These are phyloP conservation scores for Pseudocercospora fijiensis DNA, from an alignment of 2,329 filamentous ascomycete genomes.

Conservation along the genomic window DNA sequence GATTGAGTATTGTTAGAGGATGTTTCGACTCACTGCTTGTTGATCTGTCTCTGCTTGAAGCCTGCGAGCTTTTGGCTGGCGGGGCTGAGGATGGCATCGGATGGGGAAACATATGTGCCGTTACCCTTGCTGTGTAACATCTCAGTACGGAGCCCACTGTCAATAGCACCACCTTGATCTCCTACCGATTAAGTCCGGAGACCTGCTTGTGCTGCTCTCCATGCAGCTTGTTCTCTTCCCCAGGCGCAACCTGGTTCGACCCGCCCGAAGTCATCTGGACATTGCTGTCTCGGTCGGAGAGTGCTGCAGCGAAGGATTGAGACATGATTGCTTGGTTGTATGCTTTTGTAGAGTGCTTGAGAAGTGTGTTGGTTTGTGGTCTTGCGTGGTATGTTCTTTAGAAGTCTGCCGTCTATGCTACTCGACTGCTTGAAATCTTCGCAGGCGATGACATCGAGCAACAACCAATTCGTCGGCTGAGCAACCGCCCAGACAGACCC, in stretches of 20 bases:
- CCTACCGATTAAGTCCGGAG: conserved; percentile 18
- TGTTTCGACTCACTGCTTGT: conserved; percentile 59
- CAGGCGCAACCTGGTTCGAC: conserved; percentile 9
- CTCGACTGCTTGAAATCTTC: not conserved
- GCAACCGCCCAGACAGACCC: conserved; percentile 5
- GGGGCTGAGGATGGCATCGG: conserved; percentile 86
- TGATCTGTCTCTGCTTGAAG: conserved; percentile 75
- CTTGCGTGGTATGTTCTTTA: not conserved
- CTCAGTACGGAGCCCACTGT: not conserved
- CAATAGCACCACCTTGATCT: not conserved
- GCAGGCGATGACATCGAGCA: conserved; percentile 13
- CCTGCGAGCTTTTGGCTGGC: conserved; percentile 79
- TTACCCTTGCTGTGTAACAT: conserved; percentile 21
- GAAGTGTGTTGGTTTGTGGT: not conserved
- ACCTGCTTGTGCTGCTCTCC: conserved; percentile 26
- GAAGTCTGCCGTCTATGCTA: not conserved
- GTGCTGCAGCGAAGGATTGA: conserved; percentile 27
- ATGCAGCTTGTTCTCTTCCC: conserved; percentile 25
- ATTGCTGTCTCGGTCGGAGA: conserved; percentile 30
- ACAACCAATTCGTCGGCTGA: conserved; percentile 8
- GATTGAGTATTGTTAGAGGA: no score
- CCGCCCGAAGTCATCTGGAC: conserved; percentile 25
- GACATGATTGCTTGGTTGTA: conserved; percentile 14
- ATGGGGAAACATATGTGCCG: conserved; percentile 72
- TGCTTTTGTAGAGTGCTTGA: not conserved